Evolutionary conservation across 306 rosid genomes (phyloP).

Genomic region (Cicer cuneatum): DNA sequence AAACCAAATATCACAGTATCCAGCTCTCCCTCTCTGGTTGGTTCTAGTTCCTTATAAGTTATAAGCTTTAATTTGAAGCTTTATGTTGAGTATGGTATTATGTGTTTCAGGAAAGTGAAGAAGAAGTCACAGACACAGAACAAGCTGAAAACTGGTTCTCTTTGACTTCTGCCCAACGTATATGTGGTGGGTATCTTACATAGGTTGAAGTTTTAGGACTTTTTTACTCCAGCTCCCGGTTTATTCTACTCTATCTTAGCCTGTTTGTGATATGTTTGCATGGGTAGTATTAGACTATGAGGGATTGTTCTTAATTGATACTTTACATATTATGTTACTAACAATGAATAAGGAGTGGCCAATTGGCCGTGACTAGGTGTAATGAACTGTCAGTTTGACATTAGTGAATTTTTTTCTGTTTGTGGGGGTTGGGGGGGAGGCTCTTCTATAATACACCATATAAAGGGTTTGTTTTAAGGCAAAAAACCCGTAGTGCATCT

Average conservation of each 20-base stretch:
- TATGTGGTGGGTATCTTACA: slow-evolving; percentile 78
- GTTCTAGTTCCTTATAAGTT: background rate
- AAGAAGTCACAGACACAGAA: slow-evolving; percentile 97
- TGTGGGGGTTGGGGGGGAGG: background rate
- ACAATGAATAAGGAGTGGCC: slow-evolving; percentile 8
- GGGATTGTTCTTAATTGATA: slow-evolving; percentile 18
- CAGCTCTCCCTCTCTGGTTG: slow-evolving; percentile 1
- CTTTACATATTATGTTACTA: background rate
- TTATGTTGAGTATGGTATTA: slow-evolving; percentile 24
- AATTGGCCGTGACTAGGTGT: background rate
- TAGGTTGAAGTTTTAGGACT: slow-evolving; percentile 30
- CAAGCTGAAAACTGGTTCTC: slow-evolving; percentile 99
- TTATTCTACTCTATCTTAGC: slow-evolving; percentile 19
- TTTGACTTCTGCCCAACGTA: slow-evolving; percentile 93
- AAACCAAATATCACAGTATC: slow-evolving; percentile 19
- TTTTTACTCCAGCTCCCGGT: slow-evolving; percentile 29
- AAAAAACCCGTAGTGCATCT: background rate
- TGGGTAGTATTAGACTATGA: background rate
- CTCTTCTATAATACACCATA: background rate
- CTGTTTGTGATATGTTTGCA: slow-evolving; percentile 21
- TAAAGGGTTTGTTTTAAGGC: background rate
- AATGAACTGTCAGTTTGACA: background rate
- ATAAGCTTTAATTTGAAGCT: slow-evolving; percentile 23
- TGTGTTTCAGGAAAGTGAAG: slow-evolving; percentile 87
- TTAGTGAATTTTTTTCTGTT: background rate